phyloP scores from a whole-genome alignment of 2,329 filamentous ascomycete genomes.

The Sporothrix humicola region DNA sequence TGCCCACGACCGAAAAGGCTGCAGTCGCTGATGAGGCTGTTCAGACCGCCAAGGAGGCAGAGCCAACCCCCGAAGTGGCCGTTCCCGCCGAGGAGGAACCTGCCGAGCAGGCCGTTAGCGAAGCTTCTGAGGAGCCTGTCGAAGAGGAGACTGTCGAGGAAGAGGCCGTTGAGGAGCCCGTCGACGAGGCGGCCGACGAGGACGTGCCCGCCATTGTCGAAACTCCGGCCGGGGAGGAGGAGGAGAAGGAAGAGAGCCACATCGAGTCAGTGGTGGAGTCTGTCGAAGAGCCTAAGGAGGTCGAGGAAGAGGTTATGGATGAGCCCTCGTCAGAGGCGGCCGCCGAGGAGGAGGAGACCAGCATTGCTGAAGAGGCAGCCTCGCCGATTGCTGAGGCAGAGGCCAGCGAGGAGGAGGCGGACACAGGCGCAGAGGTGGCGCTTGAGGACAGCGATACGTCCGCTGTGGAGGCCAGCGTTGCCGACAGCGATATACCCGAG shows the following conservation, averaged over 20 bases:
- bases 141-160: not conserved
- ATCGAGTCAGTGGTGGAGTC: not conserved
- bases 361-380: not conserved
- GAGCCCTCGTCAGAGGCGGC: not conserved
- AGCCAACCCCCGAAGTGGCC: too few species aligned
- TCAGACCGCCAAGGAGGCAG: not conserved
- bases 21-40: not conserved
- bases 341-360: not conserved
- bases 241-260: not conserved
- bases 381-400: not conserved
- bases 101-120: not conserved
- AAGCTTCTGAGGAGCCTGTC: not conserved
- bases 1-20: not conserved
- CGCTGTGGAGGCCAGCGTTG: not conserved
- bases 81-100: not conserved
- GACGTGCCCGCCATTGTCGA: not conserved
- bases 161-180: not conserved
- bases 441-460: not conserved
- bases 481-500: constrained; percentile 11
- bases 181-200: not conserved
- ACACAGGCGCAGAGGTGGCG: not conserved
- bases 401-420: not conserved
- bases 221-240: not conserved
- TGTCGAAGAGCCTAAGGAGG: not conserved
- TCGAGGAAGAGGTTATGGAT: not conserved